A percentile compares a stretch with the other conserved stretches of the same genome.
These are phyloP conservation scores for Isabelozyma pseudorhagii DNA, from an alignment of 805 yeast species.

Conservation along the genomic window DNA sequence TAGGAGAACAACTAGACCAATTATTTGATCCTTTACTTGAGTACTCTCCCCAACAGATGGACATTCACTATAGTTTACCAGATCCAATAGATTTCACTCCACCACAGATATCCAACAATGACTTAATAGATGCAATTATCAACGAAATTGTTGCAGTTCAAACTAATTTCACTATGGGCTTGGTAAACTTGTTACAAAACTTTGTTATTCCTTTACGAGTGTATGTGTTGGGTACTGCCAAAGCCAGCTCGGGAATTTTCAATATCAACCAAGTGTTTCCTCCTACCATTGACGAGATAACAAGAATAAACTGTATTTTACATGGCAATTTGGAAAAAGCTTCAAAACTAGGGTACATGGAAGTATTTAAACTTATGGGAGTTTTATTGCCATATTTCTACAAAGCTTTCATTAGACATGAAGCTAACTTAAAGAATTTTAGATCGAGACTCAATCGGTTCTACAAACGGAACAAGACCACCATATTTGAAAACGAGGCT, in stretches of 20 bases:
- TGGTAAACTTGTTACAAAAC: conserved; percentile 75
- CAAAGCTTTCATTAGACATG: conserved; percentile 90
- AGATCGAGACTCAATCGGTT: conserved; percentile 47
- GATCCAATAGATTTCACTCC: conserved; percentile 10
- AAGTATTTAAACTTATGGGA: conserved; percentile 77
- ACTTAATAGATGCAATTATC: conserved; percentile 50
- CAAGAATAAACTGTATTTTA: conserved; percentile 82
- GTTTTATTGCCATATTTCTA: conserved; percentile 84
- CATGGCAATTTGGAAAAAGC: conserved; percentile 73
- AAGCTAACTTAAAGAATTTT: conserved; percentile 80
- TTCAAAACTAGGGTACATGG: conserved; percentile 64
- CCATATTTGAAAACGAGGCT: conserved; percentile 22
- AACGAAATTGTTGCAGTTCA: conserved; percentile 70
- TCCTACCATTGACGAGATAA: conserved; percentile 92
- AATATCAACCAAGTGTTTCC: conserved; percentile 81
- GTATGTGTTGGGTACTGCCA: conserved; percentile 50
- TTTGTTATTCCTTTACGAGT: conserved; percentile 77
- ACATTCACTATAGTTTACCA: conserved; percentile 66
- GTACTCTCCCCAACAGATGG: conserved; percentile 88
- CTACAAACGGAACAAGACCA: conserved; percentile 22
- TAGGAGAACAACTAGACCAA: conserved; percentile 86
- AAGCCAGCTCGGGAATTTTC: conserved; percentile 54
- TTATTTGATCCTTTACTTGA: conserved; percentile 86
- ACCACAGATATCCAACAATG: conserved; percentile 10
- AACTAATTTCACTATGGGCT: conserved; percentile 64